Evolutionary conservation across 768 basidiomycete species (phyloP).

Genomic region (Lentinula guzmanii): DNA sequence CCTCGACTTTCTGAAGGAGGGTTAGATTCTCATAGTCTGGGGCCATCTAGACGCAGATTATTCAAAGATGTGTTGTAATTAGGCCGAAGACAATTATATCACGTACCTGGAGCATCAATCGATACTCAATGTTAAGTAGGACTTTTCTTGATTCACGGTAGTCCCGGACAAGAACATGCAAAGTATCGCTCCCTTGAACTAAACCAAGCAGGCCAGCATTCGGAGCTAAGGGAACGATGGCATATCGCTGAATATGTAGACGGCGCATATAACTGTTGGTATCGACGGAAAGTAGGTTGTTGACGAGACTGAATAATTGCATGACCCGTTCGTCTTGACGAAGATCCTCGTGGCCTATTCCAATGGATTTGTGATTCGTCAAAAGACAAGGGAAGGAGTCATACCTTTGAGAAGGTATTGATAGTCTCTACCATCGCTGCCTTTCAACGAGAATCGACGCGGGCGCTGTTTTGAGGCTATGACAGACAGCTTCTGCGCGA

Average conservation of each 20-base stretch:
- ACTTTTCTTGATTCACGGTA: conserved; percentile 97
- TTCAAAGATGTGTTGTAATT: not conserved
- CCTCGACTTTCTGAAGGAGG: conserved; percentile 95
- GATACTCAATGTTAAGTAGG: conserved; percentile 94
- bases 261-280: conserved; percentile 95
- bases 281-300: conserved; percentile 88
- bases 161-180: conserved; percentile 93
- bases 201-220: conserved; percentile 93
- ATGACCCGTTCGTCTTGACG: conserved; percentile 99
- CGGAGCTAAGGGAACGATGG: conserved; percentile 92
- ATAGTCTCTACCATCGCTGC: conserved; percentile 91
- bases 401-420: conserved; percentile 87
- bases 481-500: conserved; percentile 85
- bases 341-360: conserved; percentile 90
- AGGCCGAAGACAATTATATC: not conserved
- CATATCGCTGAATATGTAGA: conserved; percentile 87
- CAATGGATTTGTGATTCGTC: not conserved
- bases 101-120: conserved; percentile 92
- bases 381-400: not conserved
- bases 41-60: conserved; percentile 70
- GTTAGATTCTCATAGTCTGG: conserved; percentile 96
- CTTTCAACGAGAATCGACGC: conserved; percentile 78
- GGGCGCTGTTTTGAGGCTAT: conserved; percentile 98
- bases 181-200: conserved; percentile 93
- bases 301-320: conserved; percentile 97